Conservation (phyloP, 805 yeast species). For the Ogataea trehaloabstinens region DNA sequence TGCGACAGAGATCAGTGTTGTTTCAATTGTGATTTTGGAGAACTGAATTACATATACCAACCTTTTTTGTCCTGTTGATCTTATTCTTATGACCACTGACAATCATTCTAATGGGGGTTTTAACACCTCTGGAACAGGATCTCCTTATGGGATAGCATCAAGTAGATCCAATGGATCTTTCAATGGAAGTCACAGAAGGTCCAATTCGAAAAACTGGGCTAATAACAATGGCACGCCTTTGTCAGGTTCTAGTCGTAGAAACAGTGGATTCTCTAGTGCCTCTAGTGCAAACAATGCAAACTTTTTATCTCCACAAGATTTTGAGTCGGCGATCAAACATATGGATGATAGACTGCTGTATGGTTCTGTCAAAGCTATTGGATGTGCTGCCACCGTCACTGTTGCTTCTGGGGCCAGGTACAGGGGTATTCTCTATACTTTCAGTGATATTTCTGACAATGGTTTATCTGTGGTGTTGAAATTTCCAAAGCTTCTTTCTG, state of each 20-base stretch:
- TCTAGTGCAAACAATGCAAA: slow-evolving; percentile 22
- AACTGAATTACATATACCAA: too few species aligned
- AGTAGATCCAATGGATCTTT: slow-evolving; percentile 3
- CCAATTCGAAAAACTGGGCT: slow-evolving; percentile 24
- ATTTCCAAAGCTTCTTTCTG: slow-evolving; percentile 43
- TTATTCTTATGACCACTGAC: neutral
- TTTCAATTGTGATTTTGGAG: too few species aligned
- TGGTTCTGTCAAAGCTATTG: slow-evolving; percentile 57
- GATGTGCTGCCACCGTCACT: slow-evolving; percentile 56
- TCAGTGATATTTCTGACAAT: slow-evolving; percentile 34
- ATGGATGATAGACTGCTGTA: slow-evolving; percentile 57
- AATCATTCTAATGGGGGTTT: slow-evolving; percentile 1
- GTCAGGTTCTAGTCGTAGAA: slow-evolving; percentile 5
- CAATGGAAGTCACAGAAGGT: slow-evolving; percentile 20
- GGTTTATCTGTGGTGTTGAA: slow-evolving; percentile 58
- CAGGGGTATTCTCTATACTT: slow-evolving; percentile 56
- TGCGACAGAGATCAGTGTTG: too few species aligned
- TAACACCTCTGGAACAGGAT: neutral
- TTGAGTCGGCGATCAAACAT: slow-evolving; percentile 29
- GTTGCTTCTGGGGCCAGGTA: slow-evolving; percentile 59
- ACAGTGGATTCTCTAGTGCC: neutral
- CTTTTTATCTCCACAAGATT: slow-evolving; percentile 23
- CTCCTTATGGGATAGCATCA: neutral
- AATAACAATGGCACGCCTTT: slow-evolving; percentile 3
- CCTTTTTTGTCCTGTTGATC: too few species aligned